Conservation (phyloP, 1,139 yeast species). For the Debaryomycetaceae sp. region DNA sequence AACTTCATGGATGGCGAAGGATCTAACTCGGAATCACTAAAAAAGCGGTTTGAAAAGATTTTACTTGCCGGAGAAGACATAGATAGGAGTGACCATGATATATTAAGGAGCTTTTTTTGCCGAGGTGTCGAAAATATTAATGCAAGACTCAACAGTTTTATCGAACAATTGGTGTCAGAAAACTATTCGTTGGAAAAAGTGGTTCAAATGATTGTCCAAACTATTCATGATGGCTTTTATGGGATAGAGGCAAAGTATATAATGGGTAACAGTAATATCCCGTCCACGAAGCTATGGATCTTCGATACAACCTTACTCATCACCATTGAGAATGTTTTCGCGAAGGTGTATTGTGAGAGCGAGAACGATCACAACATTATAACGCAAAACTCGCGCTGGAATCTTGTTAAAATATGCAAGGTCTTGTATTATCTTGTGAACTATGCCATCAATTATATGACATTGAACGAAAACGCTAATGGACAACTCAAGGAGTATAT, state of each 20-base stretch:
- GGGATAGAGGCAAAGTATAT: constrained; percentile 38
- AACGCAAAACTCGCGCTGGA: constrained; percentile 13
- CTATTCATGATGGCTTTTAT: constrained; percentile 43
- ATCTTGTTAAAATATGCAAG: constrained; percentile 25
- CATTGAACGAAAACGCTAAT: constrained; percentile 14
- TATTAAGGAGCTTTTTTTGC: constrained; percentile 26
- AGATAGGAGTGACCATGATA: constrained; percentile 12
- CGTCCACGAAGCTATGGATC: constrained; percentile 32
- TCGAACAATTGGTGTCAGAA: constrained; percentile 18
- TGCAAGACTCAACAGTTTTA: constrained; percentile 29
- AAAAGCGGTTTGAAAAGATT: constrained; percentile 13
- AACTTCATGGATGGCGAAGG: constrained; percentile 21
- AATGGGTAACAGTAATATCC: constrained; percentile 16
- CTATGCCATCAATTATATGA: constrained; percentile 37
- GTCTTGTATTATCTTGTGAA: constrained; percentile 36
- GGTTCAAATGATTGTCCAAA: constrained; percentile 29
- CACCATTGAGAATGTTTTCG: constrained; percentile 30
- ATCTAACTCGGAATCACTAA: constrained; percentile 7
- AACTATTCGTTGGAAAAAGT: constrained; percentile 22
- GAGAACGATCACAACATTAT: constrained; percentile 9
- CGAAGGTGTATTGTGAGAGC: constrained; percentile 14
- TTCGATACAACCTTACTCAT: constrained; percentile 36
- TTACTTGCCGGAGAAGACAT: constrained; percentile 8
- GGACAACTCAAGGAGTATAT: constrained; percentile 27
- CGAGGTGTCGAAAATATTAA: constrained; percentile 32